Conservation (phyloP, 257 asterid species). For the Solanum infundibuliforme region DNA sequence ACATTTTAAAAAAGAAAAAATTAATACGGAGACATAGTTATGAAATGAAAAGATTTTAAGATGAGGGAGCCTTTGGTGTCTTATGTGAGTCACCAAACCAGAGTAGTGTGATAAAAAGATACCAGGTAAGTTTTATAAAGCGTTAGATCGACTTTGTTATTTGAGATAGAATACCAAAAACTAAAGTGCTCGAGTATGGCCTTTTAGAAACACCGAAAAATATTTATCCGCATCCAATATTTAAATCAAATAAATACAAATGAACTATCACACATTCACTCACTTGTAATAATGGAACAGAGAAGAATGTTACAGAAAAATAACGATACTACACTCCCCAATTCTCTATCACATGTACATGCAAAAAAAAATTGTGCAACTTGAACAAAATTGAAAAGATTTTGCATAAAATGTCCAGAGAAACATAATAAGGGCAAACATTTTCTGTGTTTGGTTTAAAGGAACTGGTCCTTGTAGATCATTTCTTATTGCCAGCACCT, state of each 20-base stretch:
- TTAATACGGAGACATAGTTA: neutral
- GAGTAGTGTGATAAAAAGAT: neutral
- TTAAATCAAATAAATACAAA: neutral
- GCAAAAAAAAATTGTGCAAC: neutral
- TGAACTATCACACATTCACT: neutral
- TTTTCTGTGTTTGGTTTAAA: neutral
- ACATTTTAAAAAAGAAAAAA: no score
- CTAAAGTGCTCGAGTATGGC: neutral
- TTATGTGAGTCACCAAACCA: neutral
- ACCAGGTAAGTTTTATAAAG: neutral
- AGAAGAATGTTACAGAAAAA: neutral
- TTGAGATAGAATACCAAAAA: neutral
- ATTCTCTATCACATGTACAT: neutral
- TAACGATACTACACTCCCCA: neutral
- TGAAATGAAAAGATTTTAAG: neutral
- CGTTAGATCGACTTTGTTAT: no score
- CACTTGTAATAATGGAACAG: neutral
- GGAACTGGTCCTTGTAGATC: neutral
- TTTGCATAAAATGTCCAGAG: neutral
- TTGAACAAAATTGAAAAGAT: neutral
- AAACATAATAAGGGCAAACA: neutral
- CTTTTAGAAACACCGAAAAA: no score
- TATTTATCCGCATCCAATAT: neutral
- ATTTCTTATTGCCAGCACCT: neutral
- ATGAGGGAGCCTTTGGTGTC: no score